A percentile compares a stretch with the other conserved stretches of the same genome.
Evolutionary conservation across 2,329 filamentous ascomycete species (phyloP).

Genomic region (Pseudopyricularia javanii): DNA sequence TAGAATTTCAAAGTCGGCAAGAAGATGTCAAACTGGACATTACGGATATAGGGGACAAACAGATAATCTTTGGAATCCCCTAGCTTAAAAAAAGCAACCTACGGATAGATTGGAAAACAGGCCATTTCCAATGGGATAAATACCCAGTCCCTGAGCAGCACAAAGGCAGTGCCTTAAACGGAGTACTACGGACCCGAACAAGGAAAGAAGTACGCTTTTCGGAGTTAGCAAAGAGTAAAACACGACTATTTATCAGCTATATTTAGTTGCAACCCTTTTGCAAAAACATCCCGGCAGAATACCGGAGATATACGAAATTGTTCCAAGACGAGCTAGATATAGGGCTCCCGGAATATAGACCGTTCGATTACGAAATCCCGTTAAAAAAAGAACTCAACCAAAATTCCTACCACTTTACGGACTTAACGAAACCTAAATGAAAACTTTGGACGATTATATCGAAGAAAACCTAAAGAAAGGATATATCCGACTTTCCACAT

Average conservation of each 20-base stretch:
- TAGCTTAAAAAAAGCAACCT: not conserved
- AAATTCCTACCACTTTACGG: no score
- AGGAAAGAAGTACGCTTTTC: not conserved
- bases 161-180: no score
- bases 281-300: not conserved
- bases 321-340: not conserved
- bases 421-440: not conserved
- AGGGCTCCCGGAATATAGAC: not conserved
- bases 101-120: not conserved
- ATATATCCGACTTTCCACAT: conserved; percentile 4
- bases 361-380: not conserved
- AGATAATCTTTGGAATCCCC: not conserved
- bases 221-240: no score
- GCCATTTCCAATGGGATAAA: no score
- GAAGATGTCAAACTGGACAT: not conserved
- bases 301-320: not conserved
- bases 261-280: not conserved
- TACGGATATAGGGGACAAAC: not conserved
- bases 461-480: conserved; percentile 4
- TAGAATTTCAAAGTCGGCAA: not conserved
- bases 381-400: not conserved
- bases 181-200: no score
- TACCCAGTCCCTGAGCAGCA: no score
- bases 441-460: conserved; percentile 1
- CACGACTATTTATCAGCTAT: not conserved